Conservation (phyloP, 2,329 filamentous ascomycete species). For the Ascomycota sp. region DNA sequence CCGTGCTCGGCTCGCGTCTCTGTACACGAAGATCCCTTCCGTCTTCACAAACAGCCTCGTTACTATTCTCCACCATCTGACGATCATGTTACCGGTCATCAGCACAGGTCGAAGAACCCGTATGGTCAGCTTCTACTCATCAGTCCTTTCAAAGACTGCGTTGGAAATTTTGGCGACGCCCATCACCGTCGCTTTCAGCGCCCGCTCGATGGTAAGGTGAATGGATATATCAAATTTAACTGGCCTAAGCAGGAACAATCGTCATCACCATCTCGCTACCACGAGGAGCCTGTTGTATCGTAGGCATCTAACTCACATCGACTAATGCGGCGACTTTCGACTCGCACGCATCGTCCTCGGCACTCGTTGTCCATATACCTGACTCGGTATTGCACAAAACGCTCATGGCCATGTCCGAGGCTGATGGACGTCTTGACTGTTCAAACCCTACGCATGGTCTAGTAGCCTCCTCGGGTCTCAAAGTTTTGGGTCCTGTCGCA, state of each 20-base stretch:
- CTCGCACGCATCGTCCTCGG: neutral
- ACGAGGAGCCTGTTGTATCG: slow-evolving; percentile 1
- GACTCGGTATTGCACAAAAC: too few species aligned
- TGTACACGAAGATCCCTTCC: too few species aligned
- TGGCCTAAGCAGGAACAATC: slow-evolving; percentile 9
- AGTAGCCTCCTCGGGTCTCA: too few species aligned
- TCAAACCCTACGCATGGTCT: too few species aligned
- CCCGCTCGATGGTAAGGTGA: slow-evolving; percentile 14
- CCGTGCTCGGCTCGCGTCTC: neutral
- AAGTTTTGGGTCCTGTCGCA: neutral
- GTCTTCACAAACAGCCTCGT: neutral
- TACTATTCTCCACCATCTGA: neutral
- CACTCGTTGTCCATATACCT: neutral
- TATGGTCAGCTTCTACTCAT: slow-evolving; percentile 3
- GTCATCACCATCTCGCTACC: neutral
- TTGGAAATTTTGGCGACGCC: slow-evolving; percentile 9
- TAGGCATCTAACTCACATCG: too few species aligned
- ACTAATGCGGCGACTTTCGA: neutral
- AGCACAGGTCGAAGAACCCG: neutral
- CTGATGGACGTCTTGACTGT: slow-evolving; percentile 1
- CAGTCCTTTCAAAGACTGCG: slow-evolving; percentile 14
- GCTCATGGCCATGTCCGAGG: neutral
- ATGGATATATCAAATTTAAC: slow-evolving; percentile 18
- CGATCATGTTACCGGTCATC: neutral
- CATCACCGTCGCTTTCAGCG: slow-evolving; percentile 8